phyloP scores from a whole-genome alignment of 371 early-diverging fungal species.

The Mortierella sp. region DNA sequence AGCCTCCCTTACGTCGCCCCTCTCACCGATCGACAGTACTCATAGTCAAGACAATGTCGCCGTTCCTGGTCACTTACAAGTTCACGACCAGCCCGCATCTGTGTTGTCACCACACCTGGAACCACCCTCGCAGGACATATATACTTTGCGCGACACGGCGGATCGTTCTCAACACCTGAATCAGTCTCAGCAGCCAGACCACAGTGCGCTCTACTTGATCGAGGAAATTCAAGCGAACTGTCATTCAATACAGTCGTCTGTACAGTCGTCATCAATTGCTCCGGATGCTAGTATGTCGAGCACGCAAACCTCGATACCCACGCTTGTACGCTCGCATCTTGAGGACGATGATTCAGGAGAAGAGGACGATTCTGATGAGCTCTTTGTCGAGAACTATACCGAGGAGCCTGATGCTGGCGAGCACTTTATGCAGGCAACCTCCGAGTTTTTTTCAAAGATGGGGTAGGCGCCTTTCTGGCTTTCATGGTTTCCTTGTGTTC shows the following conservation, averaged over 20 bases:
- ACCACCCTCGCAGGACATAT: too few species aligned
- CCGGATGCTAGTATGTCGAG: constrained; percentile 4
- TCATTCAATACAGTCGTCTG: not conserved
- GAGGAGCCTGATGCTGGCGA: constrained; percentile 54
- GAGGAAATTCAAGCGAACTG: not conserved
- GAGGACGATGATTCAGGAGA: constrained; percentile 26
- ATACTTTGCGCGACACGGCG: too few species aligned
- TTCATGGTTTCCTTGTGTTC: too few species aligned
- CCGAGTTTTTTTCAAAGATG: constrained; percentile 55
- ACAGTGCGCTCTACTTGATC: too few species aligned
- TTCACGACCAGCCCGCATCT: too few species aligned
- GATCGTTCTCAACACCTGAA: too few species aligned
- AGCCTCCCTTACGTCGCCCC: not conserved
- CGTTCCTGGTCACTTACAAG: too few species aligned
- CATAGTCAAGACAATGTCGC: too few species aligned
- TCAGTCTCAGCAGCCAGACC: too few species aligned
- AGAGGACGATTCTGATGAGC: constrained; percentile 16
- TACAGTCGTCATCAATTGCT: not conserved
- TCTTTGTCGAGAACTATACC: constrained; percentile 13
- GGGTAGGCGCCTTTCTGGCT: constrained; percentile 28
- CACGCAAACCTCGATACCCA: constrained; percentile 12
- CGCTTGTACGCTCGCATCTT: constrained; percentile 7
- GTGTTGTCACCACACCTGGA: too few species aligned
- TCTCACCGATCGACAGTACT: too few species aligned
- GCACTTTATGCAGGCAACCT: constrained; percentile 54